Conservation (phyloP, 1,284 basidiomycete genomes). For the Microbotryomycetes sp. region DNA sequence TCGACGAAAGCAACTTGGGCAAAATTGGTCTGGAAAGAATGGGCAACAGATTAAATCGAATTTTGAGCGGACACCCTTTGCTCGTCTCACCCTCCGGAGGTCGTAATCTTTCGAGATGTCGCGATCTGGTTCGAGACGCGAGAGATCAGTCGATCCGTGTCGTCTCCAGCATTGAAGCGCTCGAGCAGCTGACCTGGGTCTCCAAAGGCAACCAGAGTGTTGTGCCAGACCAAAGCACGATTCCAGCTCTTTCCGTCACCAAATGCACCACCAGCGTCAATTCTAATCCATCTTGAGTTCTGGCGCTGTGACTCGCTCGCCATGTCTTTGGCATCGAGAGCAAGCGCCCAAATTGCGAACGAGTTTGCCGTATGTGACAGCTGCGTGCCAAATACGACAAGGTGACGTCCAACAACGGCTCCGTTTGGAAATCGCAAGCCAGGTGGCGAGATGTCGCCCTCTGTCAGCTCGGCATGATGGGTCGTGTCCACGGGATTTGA, state of each 20-base stretch:
- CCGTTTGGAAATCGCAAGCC: slow-evolving; percentile 90
- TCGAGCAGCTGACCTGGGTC: slow-evolving; percentile 50
- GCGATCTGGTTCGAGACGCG: slow-evolving; percentile 46
- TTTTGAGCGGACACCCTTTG: neutral
- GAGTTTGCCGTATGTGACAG: slow-evolving; percentile 48
- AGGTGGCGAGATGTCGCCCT: slow-evolving; percentile 66
- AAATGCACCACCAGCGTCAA: slow-evolving; percentile 29
- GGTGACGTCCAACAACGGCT: slow-evolving; percentile 74
- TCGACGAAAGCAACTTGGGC: slow-evolving; percentile 85
- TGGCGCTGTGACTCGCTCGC: slow-evolving; percentile 8
- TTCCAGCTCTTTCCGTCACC: slow-evolving; percentile 37
- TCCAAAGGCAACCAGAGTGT: slow-evolving; percentile 80
- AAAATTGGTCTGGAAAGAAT: slow-evolving; percentile 70
- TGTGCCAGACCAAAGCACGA: slow-evolving; percentile 46
- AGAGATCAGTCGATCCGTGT: neutral
- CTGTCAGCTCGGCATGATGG: slow-evolving; percentile 66
- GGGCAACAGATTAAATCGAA: no score
- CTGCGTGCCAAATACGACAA: slow-evolving; percentile 48
- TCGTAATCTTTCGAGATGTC: slow-evolving; percentile 77
- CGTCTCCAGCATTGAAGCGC: neutral
- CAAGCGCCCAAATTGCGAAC: slow-evolving; percentile 39
- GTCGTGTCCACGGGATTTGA: slow-evolving; percentile 56
- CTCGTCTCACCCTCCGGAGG: slow-evolving; percentile 28
- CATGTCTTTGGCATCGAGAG: slow-evolving; percentile 15
- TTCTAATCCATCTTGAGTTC: slow-evolving; percentile 20